A percentile compares a stretch with the other conserved stretches of the same genome.
Evolutionary conservation across 371 early-diverging fungal species (phyloP).

Genomic region (Mortierella sp.): DNA sequence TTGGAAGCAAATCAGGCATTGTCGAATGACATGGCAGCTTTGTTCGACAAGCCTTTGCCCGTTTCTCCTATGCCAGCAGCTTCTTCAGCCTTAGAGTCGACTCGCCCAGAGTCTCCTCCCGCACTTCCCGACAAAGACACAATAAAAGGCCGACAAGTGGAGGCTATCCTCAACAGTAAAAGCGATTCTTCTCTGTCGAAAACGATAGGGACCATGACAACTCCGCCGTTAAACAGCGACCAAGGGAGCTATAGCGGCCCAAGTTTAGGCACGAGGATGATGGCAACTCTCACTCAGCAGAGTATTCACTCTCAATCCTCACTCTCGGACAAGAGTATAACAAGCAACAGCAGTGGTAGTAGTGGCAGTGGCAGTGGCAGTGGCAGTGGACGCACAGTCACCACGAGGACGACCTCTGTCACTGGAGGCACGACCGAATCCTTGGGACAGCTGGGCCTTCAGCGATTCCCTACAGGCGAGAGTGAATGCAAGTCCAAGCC

Average conservation of each 20-base stretch:
- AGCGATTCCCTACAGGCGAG: conserved; percentile 52
- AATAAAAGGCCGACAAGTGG: background rate
- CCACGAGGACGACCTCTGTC: conserved; percentile 15
- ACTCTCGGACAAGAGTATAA: conserved; percentile 28
- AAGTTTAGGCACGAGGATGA: conserved; percentile 1
- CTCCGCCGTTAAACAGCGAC: background rate
- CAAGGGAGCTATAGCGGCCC: background rate
- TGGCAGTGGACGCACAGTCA: conserved; percentile 13
- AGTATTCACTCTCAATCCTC: conserved; percentile 42
- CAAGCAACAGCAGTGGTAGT: conserved; percentile 24
- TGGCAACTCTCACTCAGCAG: conserved; percentile 26
- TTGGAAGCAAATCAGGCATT: background rate
- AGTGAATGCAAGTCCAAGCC: conserved; percentile 28
- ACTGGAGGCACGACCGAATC: conserved; percentile 27
- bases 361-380: conserved; percentile 15
- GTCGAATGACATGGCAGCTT: background rate
- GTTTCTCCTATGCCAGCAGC: conserved; percentile 8
- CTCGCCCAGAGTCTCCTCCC: background rate
- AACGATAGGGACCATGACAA: background rate
- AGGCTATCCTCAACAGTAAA: background rate
- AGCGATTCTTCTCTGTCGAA: background rate
- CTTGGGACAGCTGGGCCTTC: conserved; percentile 33
- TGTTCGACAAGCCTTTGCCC: conserved; percentile 31
- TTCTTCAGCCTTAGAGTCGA: background rate
- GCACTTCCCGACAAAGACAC: conserved; percentile 13